Base-by-base conservation (phyloP, 805 yeast genomes). In the Cyberlindnera sargentensis region DNA sequence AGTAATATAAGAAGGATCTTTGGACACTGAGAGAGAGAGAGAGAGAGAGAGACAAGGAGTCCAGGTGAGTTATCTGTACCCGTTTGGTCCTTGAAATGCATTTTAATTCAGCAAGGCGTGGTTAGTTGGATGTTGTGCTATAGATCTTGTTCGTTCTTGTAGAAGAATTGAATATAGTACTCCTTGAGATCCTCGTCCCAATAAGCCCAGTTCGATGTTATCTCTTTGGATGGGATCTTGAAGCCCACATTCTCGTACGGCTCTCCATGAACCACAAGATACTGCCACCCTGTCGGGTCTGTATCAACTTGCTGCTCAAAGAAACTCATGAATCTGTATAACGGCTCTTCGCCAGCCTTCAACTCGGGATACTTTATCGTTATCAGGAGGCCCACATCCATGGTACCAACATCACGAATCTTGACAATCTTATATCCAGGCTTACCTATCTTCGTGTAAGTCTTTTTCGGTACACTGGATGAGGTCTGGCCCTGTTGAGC, bases 201-300 rank as follows among this genome's bases (percentile, higher is more conserved):
- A 58, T 70, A 73, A 55, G 82, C 77, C 84, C 89, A 85, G 23
- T 67, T 70, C 6, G 47, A 40, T 39, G 56, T 46, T 10, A 79
- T 67, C 25, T 78, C 76, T 23, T 57, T 67, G 11, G 78, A 70
- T 2, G 95, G 95, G 9, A 93, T 70, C 46, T 86, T 81, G 45
- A 91, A 67, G 2, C 83, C 84, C 8, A 88, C 69, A 46, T 82
- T 87, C 47, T 88, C 91, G 61, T 87, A 93, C 2, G 97, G 97
- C 59, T 88, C 96, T 3, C 83, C 93, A n/a, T 89, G 80, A 0
- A 90, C 64, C 8, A 90, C 80, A 49, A 93, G 54, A 58, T 81
- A 90, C 62, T 84, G 95, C 62, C 59, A 78, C 8, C 68, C 65
- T 34, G 67, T 63, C 40, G 36, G 40, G 4, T 68, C 65, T 1